Conservation (phyloP, 225 moss, liverwort and hornwort species). For the Bryoerythrophyllum caledonicum region DNA sequence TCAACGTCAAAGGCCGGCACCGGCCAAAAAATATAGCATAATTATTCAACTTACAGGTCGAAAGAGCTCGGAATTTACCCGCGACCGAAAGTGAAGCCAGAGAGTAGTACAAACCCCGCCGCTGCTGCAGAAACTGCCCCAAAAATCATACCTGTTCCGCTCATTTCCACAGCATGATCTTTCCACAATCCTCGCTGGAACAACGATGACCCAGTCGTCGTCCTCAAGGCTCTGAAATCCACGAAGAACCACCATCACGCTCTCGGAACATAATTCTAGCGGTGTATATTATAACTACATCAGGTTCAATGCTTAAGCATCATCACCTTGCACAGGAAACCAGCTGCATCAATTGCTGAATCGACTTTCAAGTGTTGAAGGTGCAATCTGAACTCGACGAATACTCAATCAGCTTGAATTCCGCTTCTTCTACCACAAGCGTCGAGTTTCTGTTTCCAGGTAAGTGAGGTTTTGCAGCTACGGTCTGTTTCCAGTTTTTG, state of each 20-base stretch:
- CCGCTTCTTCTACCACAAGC: not conserved
- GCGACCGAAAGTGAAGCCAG: conserved; percentile 3
- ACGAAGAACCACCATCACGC: not conserved
- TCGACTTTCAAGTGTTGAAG: not conserved
- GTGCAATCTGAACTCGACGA: not conserved
- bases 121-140: not conserved
- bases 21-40: not conserved
- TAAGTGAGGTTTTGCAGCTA: conserved; percentile 4
- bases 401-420: not conserved
- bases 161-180: not conserved
- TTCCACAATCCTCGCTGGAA: conserved; percentile 4
- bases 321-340: not conserved
- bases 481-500: not conserved
- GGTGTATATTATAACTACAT: not conserved
- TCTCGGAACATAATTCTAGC: not conserved
- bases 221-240: not conserved
- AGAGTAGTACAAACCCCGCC: not conserved
- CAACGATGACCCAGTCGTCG: not conserved
- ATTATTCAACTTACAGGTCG: not conserved
- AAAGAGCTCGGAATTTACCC: not conserved
- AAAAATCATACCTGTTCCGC: not conserved
- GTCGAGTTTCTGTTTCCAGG: not conserved
- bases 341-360: too few relatives aligned
- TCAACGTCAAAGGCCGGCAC: conserved; percentile 1
- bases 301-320: not conserved